A percentile compares a stretch with the other conserved stretches of the same genome.
These are phyloP conservation scores for Flaveria floridana DNA, from an alignment of 140 eudicot genomes.

Conservation along the genomic window DNA sequence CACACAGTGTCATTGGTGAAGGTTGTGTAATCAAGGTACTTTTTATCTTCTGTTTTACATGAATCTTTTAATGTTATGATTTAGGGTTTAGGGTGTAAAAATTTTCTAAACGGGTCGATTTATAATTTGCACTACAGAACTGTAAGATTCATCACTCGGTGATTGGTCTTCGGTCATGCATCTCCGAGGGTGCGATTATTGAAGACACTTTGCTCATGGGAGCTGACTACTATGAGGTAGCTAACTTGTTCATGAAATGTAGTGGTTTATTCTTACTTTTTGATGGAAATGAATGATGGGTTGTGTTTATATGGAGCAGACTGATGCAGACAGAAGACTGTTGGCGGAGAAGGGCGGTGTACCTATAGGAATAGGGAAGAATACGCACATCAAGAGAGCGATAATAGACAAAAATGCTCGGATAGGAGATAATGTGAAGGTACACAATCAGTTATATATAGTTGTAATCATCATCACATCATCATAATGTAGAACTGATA, in stretches of 20 bases:
- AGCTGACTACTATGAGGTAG: conserved; percentile 97
- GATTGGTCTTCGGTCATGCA: conserved; percentile 91
- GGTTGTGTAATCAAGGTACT: conserved; percentile 88
- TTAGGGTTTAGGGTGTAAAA: background rate
- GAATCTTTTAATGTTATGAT: background rate
- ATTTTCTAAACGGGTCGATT: background rate
- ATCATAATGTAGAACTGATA: conserved; percentile 4
- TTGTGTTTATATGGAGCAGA: conserved; percentile 44
- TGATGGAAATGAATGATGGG: background rate
- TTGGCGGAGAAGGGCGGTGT: conserved; percentile 76
- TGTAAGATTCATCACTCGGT: conserved; percentile 94
- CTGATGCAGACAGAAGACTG: conserved; percentile 65
- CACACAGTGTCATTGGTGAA: conserved; percentile 80
- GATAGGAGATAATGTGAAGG: conserved; percentile 88
- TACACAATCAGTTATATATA: conserved; percentile 17
- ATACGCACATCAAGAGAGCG: conserved; percentile 77
- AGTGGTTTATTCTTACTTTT: background rate
- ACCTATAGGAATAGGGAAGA: conserved; percentile 82
- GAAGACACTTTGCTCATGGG: conserved; percentile 92
- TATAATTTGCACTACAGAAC: conserved; percentile 46
- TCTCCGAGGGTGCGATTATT: conserved; percentile 82
- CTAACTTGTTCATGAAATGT: background rate
- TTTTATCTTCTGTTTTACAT: background rate
- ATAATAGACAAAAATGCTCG: conserved; percentile 93
- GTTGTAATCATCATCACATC: background rate